These are phyloP conservation scores for Rubia balearica DNA, from an alignment of 305 asterid species.

Conservation along the genomic window DNA sequence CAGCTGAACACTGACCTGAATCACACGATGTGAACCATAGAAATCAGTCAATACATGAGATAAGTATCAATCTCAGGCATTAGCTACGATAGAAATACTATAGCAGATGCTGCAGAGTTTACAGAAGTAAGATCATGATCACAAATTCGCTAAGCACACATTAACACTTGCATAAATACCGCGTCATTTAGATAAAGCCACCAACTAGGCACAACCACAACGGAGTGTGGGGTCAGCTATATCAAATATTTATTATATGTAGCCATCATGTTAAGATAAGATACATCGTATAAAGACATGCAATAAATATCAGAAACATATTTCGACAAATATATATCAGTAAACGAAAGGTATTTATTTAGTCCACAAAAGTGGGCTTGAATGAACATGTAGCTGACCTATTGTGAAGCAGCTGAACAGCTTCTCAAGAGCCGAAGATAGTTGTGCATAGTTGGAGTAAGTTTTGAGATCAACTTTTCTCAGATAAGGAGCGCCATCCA, in stretches of 20 bases:
- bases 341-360: background rate
- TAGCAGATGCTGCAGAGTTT: background rate
- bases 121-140: background rate
- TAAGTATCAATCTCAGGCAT: background rate
- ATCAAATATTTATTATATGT: background rate
- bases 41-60: conserved; percentile 11
- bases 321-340: background rate
- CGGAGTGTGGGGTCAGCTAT: background rate
- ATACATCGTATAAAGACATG: background rate
- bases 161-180: background rate
- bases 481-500: conserved; percentile 94
- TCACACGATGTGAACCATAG: background rate
- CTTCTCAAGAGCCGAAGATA: conserved; percentile 82
- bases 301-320: background rate
- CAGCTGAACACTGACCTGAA: conserved; percentile 56
- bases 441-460: conserved; percentile 49
- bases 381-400: conserved; percentile 31
- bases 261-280: background rate
- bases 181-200: background rate
- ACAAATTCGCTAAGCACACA: background rate
- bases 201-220: background rate
- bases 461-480: conserved; percentile 81
- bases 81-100: background rate
- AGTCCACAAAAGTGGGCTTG: background rate
- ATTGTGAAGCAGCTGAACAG: conserved; percentile 87